Evolutionary conservation across 352 stramenopile species (phyloP), one percentile per base, ranked within the genome.

Genomic region (Globisporangium splendens): DNA sequence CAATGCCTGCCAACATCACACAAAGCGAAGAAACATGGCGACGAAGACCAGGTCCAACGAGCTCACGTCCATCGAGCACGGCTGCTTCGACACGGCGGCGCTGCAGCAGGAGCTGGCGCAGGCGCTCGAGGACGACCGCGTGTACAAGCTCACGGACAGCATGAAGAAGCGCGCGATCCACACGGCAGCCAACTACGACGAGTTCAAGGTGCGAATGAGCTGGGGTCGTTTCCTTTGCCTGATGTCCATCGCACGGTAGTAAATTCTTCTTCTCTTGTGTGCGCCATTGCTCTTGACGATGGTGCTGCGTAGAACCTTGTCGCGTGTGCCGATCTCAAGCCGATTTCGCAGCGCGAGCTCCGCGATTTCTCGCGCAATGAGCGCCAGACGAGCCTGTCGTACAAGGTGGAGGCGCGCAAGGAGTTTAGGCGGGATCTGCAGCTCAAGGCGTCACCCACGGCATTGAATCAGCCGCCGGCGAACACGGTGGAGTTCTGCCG

Each of bases 161-260:
- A 90, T 91, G 78, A 95, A 95, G 68, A 95, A 95, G 63, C 86
- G 84, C 5, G 86, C 86, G 48, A 95, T 94, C 61, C 84, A 93
- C 62, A 92, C 83, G 0, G 84, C 86, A 2, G 64, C 71, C 6
- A 93, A 66, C 71, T 95, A 94, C 63, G 83, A 95, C 56, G 86
- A 95, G 54, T 93, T 95, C 65, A 90, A 89, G 68, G 86, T 92
- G 28, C 33, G 33, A 21, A 28, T 21, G 21, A 46, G 21, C 12
- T 35, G n/a, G 12, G 1, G 10, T 38, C 18, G 15, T 8, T 15
- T 17, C 28, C 35, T 18, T 20, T 10, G 14, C 28, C 43, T 8
- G 15, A 13, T 13, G n/a, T 52, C 3, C 22, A 17, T 38, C 24
- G 5, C 24, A 31, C 2, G 24, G 24, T 31, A 5, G 2, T 31